Percentiles rank a stretch among this genome's conserved stretches.
Conservation (phyloP, 306 rosid species). For the Lablab purpureus region DNA sequence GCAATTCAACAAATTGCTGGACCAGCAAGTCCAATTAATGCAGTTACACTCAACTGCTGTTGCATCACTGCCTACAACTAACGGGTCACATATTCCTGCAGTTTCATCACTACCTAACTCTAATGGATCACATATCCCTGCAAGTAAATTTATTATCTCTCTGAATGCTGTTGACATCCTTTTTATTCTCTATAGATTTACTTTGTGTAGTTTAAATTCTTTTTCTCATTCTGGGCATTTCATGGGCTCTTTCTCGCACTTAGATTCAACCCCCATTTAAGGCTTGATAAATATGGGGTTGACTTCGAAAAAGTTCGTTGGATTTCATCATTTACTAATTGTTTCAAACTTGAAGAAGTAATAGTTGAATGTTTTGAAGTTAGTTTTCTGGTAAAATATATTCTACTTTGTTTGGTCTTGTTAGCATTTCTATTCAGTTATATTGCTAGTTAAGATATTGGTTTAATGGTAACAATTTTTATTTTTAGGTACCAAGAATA, state of each 20-base stretch:
- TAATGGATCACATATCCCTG: conserved; percentile 79
- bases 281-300: conserved; percentile 26
- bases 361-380: background rate
- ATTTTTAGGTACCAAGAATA: background rate
- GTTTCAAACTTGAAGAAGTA: background rate
- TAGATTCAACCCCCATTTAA: background rate
- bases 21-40: conserved; percentile 75
- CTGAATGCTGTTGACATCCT: conserved; percentile 23
- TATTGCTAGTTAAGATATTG: background rate
- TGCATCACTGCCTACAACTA: conserved; percentile 66
- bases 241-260: background rate
- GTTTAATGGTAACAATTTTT: background rate
- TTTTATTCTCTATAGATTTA: background rate
- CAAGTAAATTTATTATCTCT: conserved; percentile 55
- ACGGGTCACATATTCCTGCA: conserved; percentile 67
- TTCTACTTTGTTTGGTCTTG: background rate
- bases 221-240: background rate
- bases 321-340: background rate
- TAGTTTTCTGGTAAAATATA: background rate
- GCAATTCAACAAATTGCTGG: conserved; percentile 86
- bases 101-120: conserved; percentile 51
- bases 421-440: conserved; percentile 27
- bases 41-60: conserved; percentile 64
- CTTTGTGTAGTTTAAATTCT: background rate
- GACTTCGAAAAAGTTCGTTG: background rate